Percentiles rank a stretch among this genome's conserved stretches.
These are phyloP conservation scores for Zea mays DNA, from an alignment of 176 grass and related monocot species.

Conservation along the genomic window DNA sequence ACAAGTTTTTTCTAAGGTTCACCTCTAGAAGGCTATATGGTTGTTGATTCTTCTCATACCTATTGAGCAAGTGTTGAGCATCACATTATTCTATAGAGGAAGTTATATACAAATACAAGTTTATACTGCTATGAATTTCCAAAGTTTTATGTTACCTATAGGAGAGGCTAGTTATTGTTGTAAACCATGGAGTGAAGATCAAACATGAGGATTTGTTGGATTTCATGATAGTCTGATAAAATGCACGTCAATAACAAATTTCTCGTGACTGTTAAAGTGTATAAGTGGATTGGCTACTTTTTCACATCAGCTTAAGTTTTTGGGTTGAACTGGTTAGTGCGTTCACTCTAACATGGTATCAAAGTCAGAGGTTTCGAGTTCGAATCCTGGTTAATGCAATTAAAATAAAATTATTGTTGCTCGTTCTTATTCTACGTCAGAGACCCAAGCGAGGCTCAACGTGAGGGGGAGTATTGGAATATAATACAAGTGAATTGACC, in stretches of 20 bases:
- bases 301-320: too few species aligned
- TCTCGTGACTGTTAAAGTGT: not conserved
- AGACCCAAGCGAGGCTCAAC: too few species aligned
- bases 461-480: too few species aligned
- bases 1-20: not conserved
- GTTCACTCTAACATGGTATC: too few species aligned
- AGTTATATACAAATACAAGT: not conserved
- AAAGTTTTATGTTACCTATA: conserved; percentile 1
- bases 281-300: too few species aligned
- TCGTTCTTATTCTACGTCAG: too few species aligned
- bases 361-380: too few species aligned
- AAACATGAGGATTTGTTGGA: not conserved
- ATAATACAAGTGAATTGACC: too few species aligned
- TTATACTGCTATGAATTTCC: not conserved
- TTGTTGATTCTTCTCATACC: not conserved
- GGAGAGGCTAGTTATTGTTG: not conserved
- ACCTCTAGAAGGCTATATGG: not conserved
- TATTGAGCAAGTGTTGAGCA: not conserved
- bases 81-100: not conserved
- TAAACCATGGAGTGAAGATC: not conserved
- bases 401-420: too few species aligned
- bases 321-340: too few species aligned
- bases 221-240: conserved; percentile 11
- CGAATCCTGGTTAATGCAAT: too few species aligned
- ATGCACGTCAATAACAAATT: not conserved